These are phyloP conservation scores for Talaromyces thailandensis DNA, from an alignment of 495 filamentous ascomycete species.

Conservation along the genomic window DNA sequence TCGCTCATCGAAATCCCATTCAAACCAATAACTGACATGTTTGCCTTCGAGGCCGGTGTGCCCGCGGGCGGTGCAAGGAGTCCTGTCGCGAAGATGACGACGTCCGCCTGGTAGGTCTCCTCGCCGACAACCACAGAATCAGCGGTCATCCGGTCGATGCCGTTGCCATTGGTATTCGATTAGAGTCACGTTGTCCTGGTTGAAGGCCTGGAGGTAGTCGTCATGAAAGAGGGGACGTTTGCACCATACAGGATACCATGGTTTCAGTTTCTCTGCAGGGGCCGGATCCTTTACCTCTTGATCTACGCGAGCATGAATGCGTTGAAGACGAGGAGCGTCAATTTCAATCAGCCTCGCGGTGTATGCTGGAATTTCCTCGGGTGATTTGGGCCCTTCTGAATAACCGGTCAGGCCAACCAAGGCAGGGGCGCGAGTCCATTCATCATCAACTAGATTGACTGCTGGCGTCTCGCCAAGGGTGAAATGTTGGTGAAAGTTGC, in stretches of 20 bases:
- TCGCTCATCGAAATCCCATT: not conserved
- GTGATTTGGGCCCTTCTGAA: not conserved
- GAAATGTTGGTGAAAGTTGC: constrained; percentile 23
- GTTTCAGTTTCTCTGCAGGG: constrained; percentile 19
- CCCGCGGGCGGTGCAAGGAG: constrained; percentile 9
- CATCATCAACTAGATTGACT: constrained; percentile 29
- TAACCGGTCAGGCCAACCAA: constrained; percentile 4
- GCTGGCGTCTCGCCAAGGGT: constrained; percentile 7
- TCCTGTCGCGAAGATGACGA: constrained; percentile 27
- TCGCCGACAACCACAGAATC: constrained; percentile 18
- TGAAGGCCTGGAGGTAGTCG: constrained; percentile 22
- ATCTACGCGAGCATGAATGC: constrained; percentile 22
- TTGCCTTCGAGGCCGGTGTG: not conserved
- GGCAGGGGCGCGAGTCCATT: constrained; percentile 23
- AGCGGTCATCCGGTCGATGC: constrained; percentile 13
- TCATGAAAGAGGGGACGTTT: constrained; percentile 26
- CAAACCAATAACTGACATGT: not conserved
- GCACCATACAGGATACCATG: constrained; percentile 22
- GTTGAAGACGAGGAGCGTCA: constrained; percentile 8
- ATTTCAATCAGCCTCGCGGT: constrained; percentile 1
- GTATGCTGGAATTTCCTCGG: not conserved
- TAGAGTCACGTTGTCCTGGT: constrained; percentile 19
- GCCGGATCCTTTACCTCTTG: constrained; percentile 15
- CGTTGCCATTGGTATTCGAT: constrained; percentile 22
- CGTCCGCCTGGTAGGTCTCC: constrained; percentile 25